Conservation (phyloP, 331 rosid species). For the Cydonia oblonga region DNA sequence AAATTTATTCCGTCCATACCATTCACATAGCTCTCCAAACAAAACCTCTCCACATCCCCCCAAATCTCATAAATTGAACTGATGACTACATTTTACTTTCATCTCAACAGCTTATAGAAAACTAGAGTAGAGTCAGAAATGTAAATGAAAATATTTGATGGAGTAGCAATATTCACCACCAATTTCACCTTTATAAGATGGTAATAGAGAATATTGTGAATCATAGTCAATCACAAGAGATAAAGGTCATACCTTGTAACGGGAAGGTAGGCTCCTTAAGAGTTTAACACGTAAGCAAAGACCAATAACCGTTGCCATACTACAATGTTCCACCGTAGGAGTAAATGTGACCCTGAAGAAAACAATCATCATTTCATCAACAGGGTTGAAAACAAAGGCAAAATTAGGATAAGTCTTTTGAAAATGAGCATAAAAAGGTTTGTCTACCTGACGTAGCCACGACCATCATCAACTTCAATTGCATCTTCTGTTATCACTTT, state of each 20-base stretch:
- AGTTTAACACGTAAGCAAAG: conserved; percentile 84
- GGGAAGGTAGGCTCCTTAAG: conserved; percentile 74
- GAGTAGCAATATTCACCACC: neutral
- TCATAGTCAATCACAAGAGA: neutral
- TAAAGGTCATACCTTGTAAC: conserved; percentile 51
- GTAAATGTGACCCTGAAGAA: conserved; percentile 75
- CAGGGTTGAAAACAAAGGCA: neutral
- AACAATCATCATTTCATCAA: neutral
- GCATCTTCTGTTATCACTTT: conserved; percentile 88
- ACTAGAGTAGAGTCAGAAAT: neutral
- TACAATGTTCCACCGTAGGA: conserved; percentile 92
- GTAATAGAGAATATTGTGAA: neutral
- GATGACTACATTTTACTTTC: neutral
- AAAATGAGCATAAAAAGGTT: neutral
- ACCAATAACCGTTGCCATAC: conserved; percentile 92
- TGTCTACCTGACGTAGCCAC: conserved; percentile 62
- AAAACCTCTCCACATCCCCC: neutral
- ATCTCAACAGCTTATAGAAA: neutral
- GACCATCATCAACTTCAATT: conserved; percentile 63
- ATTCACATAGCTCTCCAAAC: neutral
- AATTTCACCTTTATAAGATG: neutral
- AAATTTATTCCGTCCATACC: neutral
- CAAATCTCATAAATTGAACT: neutral
- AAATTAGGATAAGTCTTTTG: neutral
- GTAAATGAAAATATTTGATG: neutral